Evolutionary conservation across 345 rosid genomes (phyloP), one percentile per base, ranked within the genome.

Genomic region (Ceriops decandra): DNA sequence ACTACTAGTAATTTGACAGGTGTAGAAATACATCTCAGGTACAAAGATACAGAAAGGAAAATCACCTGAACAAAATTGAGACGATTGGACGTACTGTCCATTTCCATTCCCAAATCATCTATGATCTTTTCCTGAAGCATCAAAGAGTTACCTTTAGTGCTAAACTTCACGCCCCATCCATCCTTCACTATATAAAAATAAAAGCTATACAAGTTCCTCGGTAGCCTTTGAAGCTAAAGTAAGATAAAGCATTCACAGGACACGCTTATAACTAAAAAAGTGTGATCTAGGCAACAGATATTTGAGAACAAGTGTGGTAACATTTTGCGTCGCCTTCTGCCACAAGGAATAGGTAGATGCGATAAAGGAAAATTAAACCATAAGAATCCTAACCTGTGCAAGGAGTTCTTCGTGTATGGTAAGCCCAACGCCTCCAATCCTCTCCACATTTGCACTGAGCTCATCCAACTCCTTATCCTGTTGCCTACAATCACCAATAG

Each of bases 391-490:
- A 46, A 91, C 98, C 86, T 91, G 99, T 60, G 93, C 86, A 68
- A 79, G 77, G 38, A 95, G 98, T 68, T 95, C 99, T 22, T 95
- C 99, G 19, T 87, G 98, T 79, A 95, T 95, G 54, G 98, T 95
- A 60, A 91, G 93, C 62, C 99, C 98, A 70, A 95, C 96, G 62
- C 91, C 92, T 52, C 99, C 99, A 62, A 91, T 87, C 73, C 97
- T 85, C 84, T 86, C 83, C 74, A 95, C 97, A 64, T 96, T 95
- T 24, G 81, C 85, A 79, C 99, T 95, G 19, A 95, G 91, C 76
- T 90, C 95, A 75, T 95, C 99, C 84, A 95, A 79, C 79, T 95
- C 99, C 71, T 95, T 93, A 52, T 95, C 98, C 68, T 95, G 99
- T 80, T 86, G 92, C 88, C 99, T 95, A 69, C 72, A 67, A 33